Percentiles rank a stretch among this genome's conserved stretches.
Evolutionary conservation across 805 yeast species (phyloP).

Genomic region (Pichia phayaonensis): DNA sequence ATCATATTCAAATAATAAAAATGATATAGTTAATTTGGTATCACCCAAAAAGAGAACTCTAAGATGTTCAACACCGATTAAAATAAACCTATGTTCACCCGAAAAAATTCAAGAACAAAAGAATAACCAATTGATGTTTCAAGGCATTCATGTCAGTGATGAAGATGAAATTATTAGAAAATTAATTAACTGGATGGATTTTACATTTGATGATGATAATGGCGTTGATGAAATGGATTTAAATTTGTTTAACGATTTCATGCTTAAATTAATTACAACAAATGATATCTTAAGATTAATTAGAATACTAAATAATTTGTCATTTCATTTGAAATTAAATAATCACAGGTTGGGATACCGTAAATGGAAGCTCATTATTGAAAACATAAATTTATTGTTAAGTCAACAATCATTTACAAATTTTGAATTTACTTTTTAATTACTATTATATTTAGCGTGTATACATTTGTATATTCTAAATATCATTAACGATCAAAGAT

Average conservation of each 20-base stretch:
- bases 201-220: constrained; percentile 12
- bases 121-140: constrained; percentile 15
- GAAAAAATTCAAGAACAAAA: constrained; percentile 1
- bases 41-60: constrained; percentile 9
- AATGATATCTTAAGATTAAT: constrained; percentile 17
- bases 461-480: neutral
- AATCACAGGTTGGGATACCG: constrained; percentile 8
- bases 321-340: constrained; percentile 8
- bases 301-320: constrained; percentile 14
- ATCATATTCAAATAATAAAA: constrained; percentile 2
- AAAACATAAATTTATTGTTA: constrained; percentile 12
- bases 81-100: neutral
- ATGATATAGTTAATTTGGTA: constrained; percentile 15
- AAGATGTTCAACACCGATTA: neutral
- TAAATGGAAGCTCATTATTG: constrained; percentile 17
- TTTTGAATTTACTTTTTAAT: constrained; percentile 11
- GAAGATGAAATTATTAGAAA: constrained; percentile 12
- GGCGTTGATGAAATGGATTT: constrained; percentile 23
- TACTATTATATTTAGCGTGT: neutral
- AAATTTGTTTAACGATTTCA: constrained; percentile 22
- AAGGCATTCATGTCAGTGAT: constrained; percentile 16
- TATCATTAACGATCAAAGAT: constrained; percentile 42
- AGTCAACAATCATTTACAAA: constrained; percentile 5
- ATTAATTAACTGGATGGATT: constrained; percentile 21
- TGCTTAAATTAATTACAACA: constrained; percentile 19